Evolutionary conservation across 352 stramenopile species (phyloP).

Genomic region (Salisapilia sapeloensis): DNA sequence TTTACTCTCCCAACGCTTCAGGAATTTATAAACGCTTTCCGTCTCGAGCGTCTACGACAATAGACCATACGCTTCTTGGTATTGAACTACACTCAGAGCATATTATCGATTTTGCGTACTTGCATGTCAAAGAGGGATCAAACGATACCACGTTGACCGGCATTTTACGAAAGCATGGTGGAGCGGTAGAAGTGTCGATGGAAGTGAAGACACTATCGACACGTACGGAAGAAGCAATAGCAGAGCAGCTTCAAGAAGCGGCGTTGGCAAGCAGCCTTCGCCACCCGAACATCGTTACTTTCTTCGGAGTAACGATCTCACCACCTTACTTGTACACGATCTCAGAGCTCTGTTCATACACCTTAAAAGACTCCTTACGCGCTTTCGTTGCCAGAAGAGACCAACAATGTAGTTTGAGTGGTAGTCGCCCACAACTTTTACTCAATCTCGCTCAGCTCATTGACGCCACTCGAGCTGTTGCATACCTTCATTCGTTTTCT

Average conservation of each 20-base stretch:
- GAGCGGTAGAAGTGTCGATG: constrained; percentile 25
- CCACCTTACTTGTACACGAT: constrained; percentile 44
- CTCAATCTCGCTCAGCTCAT: constrained; percentile 39
- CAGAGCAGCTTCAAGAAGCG: constrained; percentile 36
- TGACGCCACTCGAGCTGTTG: constrained; percentile 38
- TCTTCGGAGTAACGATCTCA: constrained; percentile 44
- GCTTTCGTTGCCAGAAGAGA: constrained; percentile 15
- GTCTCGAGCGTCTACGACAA: constrained; percentile 28
- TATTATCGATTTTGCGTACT: constrained; percentile 51
- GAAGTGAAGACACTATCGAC: constrained; percentile 51
- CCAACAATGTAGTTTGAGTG: too few relatives aligned
- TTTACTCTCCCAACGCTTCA: too few relatives aligned
- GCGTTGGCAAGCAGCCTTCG: constrained; percentile 30
- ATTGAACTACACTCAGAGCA: constrained; percentile 59
- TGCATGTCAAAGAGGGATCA: constrained; percentile 28
- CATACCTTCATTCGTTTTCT: constrained; percentile 59
- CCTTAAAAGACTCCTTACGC: constrained; percentile 27
- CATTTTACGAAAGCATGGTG: constrained; percentile 14
- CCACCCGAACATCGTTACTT: constrained; percentile 44
- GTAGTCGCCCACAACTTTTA: constrained; percentile 35
- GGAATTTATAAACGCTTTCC: constrained; percentile 9
- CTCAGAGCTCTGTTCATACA: constrained; percentile 43
- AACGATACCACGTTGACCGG: constrained; percentile 32
- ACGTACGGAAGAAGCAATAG: constrained; percentile 35
- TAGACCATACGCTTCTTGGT: constrained; percentile 35